These are phyloP conservation scores for Lagerstroemia speciosa DNA, from an alignment of 345 rosid genomes.

Conservation along the genomic window DNA sequence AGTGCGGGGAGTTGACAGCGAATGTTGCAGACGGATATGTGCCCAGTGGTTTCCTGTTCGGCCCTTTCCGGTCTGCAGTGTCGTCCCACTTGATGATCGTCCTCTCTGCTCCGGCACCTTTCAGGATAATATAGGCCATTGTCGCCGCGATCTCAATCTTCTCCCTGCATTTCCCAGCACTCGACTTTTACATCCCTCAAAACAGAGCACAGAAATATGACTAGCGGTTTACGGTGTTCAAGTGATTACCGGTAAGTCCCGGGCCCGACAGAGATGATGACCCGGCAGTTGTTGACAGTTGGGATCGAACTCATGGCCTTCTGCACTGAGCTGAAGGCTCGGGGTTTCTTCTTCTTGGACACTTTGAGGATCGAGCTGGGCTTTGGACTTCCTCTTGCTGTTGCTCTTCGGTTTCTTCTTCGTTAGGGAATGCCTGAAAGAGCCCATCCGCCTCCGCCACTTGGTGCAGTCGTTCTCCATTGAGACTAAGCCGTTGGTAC, in stretches of 20 bases:
- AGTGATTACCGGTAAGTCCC: slow-evolving; percentile 29
- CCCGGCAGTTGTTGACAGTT: slow-evolving; percentile 28
- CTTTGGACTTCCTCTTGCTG: slow-evolving; percentile 13
- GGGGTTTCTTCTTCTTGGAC: slow-evolving; percentile 12
- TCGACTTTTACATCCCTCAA: background rate
- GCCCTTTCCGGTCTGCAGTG: slow-evolving; percentile 27
- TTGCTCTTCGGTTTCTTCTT: slow-evolving; percentile 19
- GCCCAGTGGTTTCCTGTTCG: slow-evolving; percentile 24
- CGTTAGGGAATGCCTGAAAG: slow-evolving; percentile 18
- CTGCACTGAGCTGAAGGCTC: slow-evolving; percentile 19
- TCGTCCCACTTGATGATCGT: slow-evolving; percentile 34
- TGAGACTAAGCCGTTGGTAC: slow-evolving; percentile 11
- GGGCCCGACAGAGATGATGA: slow-evolving; percentile 21
- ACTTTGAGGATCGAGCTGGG: slow-evolving; percentile 28
- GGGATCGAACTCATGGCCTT: slow-evolving; percentile 31
- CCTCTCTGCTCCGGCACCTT: slow-evolving; percentile 33
- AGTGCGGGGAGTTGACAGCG: slow-evolving; percentile 33
- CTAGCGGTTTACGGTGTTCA: background rate
- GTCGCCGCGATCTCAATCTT: slow-evolving; percentile 34
- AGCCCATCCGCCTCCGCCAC: slow-evolving; percentile 21
- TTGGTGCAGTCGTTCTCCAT: slow-evolving; percentile 21
- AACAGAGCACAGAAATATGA: background rate
- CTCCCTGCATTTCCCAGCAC: slow-evolving; percentile 24
- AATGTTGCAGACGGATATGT: slow-evolving; percentile 42
- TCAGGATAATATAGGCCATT: slow-evolving; percentile 28